Evolutionary conservation across 192 early-diverging fungal genomes (phyloP), one percentile per base, ranked within the genome.

Genomic region (Backusella tarrabulga): DNA sequence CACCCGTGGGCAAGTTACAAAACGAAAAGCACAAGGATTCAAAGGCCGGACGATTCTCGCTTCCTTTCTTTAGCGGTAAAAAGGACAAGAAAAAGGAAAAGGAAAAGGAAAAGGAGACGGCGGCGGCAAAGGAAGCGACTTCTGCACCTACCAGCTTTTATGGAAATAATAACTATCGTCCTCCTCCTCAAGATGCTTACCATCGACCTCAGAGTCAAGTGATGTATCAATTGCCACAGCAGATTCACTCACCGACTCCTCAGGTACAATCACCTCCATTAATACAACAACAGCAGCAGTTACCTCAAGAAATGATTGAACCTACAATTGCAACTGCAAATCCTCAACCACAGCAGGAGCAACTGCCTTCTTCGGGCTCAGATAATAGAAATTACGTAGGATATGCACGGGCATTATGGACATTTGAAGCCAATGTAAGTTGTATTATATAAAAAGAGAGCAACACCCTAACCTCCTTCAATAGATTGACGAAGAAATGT

Each of bases 401-500:
- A 35, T 73, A 73, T 44, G 78, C 67, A n/a, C 38, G 76, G 17
- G 79, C 73, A 5, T 72, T 84, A 29, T 87, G 82, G 66, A 80
- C 83, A 56, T 86, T 85, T 70, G 78, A 78, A 50, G 84, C 86
- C 26, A 85, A 79, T 17, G 78, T 79, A 71, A 70, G 46, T 35
- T 68, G 21, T 15, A 42, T 7, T 50, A 42, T 19, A 14, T 19
- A 41, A n/a, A 23, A 11, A 34, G 21, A 70, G 36, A 42, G 35
- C 41, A 29, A 60, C 36, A 71, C 41, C 23, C 29, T 26, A n/a
- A 50, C 6, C 17, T 7, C 19, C n/a, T 52, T 72, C 76, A 60
- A n/a, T 75, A 77, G 77, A 85, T 85, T 70, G 84, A 86, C 6
- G 84, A 82, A 32, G 89, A 90, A 73, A 75, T 90, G 38, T 85